A percentile compares a stretch with the other conserved stretches of the same genome.
phyloP scores from a whole-genome alignment of 1,284 basidiomycete genomes.

The Bondarzewia mesenterica region DNA sequence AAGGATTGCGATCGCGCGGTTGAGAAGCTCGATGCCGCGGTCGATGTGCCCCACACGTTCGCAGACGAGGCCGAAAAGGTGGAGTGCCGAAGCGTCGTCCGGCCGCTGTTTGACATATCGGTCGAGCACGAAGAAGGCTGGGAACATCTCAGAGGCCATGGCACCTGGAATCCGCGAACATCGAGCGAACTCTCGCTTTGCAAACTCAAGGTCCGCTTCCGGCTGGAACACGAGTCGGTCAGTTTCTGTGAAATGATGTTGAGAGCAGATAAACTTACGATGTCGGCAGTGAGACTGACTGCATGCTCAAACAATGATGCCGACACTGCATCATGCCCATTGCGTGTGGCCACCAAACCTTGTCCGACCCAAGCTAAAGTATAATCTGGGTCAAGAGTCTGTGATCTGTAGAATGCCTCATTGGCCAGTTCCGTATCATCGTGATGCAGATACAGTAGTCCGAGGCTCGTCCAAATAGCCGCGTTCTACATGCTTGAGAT shows the following conservation, averaged over 20 bases:
- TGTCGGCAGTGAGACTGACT: slow-evolving; percentile 58
- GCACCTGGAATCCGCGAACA: slow-evolving; percentile 22
- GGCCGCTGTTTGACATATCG: slow-evolving; percentile 70
- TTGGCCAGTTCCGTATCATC: slow-evolving; percentile 81
- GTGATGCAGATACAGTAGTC: slow-evolving; percentile 83
- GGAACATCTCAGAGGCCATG: slow-evolving; percentile 37
- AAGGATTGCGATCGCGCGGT: slow-evolving; percentile 65
- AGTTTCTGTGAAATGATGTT: neutral
- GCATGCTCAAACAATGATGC: slow-evolving; percentile 79
- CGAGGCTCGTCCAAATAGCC: slow-evolving; percentile 82
- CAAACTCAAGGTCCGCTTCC: slow-evolving; percentile 79
- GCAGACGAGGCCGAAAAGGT: slow-evolving; percentile 81
- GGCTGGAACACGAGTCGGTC: slow-evolving; percentile 36
- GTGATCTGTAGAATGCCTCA: slow-evolving; percentile 82
- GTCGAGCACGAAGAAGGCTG: slow-evolving; percentile 76
- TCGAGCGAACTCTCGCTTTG: slow-evolving; percentile 52
- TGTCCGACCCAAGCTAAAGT: slow-evolving; percentile 92
- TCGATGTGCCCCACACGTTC: slow-evolving; percentile 76
- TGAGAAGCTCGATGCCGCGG: slow-evolving; percentile 50
- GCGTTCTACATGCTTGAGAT: slow-evolving; percentile 45
- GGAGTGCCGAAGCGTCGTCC: slow-evolving; percentile 67
- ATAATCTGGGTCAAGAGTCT: slow-evolving; percentile 89
- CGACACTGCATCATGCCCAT: slow-evolving; percentile 59
- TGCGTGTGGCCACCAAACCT: slow-evolving; percentile 69
- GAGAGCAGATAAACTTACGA: slow-evolving; percentile 43